Conservation (phyloP, 371 early-diverging fungal species). For the Mucor saturninus region DNA sequence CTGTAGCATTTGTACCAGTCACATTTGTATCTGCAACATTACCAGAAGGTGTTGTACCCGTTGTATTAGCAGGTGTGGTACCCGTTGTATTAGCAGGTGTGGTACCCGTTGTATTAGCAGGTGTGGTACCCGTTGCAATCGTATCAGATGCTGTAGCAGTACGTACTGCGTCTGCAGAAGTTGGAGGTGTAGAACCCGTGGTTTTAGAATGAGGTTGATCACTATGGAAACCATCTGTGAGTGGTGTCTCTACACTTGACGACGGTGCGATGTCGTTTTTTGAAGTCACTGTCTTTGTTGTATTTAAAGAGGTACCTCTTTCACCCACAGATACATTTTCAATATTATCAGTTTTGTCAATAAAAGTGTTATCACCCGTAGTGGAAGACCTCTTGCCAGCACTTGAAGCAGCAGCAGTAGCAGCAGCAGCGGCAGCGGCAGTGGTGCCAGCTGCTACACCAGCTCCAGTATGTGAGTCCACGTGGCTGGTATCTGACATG, state of each 20-base stretch:
- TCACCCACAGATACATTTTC: too few relatives aligned
- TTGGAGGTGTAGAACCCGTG: background rate
- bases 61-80: background rate
- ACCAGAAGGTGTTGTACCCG: too few relatives aligned
- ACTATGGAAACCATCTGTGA: background rate
- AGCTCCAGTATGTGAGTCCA: background rate
- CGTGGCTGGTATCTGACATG: background rate
- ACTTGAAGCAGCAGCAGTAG: constrained; percentile 4
- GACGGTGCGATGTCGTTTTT: too few relatives aligned
- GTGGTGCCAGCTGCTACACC: background rate
- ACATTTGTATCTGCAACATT: too few relatives aligned
- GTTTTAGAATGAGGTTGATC: too few relatives aligned
- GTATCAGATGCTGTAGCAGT: background rate
- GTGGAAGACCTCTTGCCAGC: background rate
- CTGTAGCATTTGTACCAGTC: too few relatives aligned
- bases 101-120: background rate
- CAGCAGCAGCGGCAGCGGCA: background rate
- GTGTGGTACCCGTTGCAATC: background rate
- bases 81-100: background rate
- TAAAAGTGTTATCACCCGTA: background rate
- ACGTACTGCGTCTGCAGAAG: background rate
- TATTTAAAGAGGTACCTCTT: too few relatives aligned
- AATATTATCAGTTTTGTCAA: background rate
- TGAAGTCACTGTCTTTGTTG: too few relatives aligned
- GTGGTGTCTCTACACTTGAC: too few relatives aligned